Percentiles rank a stretch among this genome's conserved stretches.
Evolutionary conservation across 179 eudicot species (phyloP).

Genomic region (Gypsophila paniculata): DNA sequence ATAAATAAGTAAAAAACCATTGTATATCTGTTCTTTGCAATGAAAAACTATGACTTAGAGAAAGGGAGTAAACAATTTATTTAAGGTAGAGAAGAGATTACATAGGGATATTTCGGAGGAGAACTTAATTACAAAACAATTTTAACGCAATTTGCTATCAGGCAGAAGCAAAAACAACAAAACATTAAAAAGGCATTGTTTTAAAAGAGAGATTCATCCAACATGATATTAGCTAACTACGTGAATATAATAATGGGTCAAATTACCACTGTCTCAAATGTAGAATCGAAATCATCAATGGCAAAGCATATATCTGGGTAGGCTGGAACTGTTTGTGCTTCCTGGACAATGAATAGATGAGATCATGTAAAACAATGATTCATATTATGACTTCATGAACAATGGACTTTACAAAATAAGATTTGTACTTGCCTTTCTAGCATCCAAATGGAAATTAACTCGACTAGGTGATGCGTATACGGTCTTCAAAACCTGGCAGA

Average conservation of each 20-base stretch:
- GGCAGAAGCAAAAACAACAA: no score
- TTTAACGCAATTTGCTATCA: not conserved
- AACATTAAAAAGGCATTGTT: not conserved
- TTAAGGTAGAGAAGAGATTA: not conserved
- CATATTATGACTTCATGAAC: not conserved
- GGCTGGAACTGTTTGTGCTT: slow-evolving; percentile 82
- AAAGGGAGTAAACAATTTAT: not conserved
- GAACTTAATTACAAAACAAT: not conserved
- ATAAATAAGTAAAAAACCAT: not conserved
- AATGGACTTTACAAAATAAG: not conserved
- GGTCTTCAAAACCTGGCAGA: slow-evolving; percentile 78
- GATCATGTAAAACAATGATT: not conserved
- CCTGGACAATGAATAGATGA: slow-evolving; percentile 42
- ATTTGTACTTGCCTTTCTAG: slow-evolving; percentile 69
- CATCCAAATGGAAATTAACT: slow-evolving; percentile 87
- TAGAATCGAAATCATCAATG: slow-evolving; percentile 95
- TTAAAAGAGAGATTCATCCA: not conserved
- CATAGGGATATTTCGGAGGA: not conserved
- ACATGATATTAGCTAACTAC: not conserved
- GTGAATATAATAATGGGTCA: not conserved
- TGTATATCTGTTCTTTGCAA: no score
- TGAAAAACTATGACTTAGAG: no score
- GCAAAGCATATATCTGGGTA: slow-evolving; percentile 99
- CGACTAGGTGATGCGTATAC: slow-evolving; percentile 99
- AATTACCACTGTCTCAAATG: slow-evolving; percentile 91